phyloP scores from a whole-genome alignment of 164 flowering plant species.

The Vitis cinerea region DNA sequence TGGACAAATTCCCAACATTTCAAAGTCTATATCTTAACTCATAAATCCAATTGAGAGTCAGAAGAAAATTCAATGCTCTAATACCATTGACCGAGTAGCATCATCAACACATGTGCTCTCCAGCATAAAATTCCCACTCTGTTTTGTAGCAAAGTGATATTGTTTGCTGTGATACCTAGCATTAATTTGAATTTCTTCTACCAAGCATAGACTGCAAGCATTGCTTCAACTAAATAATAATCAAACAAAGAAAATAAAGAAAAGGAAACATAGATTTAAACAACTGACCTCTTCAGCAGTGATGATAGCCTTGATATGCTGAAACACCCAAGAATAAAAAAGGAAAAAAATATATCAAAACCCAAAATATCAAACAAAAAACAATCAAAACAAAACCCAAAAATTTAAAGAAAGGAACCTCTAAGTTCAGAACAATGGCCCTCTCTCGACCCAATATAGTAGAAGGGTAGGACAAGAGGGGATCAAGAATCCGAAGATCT shows the following conservation, averaged over 20 bases:
- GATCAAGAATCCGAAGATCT: constrained; percentile 90
- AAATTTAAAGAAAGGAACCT: constrained; percentile 30
- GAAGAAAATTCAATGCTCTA: too few species aligned
- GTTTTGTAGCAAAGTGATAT: too few species aligned
- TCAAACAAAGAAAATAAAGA: background rate
- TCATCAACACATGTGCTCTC: too few species aligned
- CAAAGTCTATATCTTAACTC: too few species aligned
- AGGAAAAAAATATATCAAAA: background rate
- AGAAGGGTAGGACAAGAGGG: constrained; percentile 87
- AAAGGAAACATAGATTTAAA: background rate
- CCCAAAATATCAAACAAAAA: background rate
- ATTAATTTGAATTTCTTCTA: too few species aligned
- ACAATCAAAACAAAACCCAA: background rate
- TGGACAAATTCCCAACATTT: too few species aligned
- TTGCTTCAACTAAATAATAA: background rate
- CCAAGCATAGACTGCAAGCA: too few species aligned
- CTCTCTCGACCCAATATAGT: constrained; percentile 89
- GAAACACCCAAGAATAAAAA: constrained; percentile 16
- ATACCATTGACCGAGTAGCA: too few species aligned
- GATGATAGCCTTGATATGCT: constrained; percentile 95
- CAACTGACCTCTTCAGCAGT: constrained; percentile 84
- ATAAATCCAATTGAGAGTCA: too few species aligned
- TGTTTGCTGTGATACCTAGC: too few species aligned
- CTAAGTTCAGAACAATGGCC: constrained; percentile 89
- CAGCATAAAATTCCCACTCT: too few species aligned